Conservation (phyloP, 2,329 filamentous ascomycete genomes). For the Plectosphaerella cucumerina region DNA sequence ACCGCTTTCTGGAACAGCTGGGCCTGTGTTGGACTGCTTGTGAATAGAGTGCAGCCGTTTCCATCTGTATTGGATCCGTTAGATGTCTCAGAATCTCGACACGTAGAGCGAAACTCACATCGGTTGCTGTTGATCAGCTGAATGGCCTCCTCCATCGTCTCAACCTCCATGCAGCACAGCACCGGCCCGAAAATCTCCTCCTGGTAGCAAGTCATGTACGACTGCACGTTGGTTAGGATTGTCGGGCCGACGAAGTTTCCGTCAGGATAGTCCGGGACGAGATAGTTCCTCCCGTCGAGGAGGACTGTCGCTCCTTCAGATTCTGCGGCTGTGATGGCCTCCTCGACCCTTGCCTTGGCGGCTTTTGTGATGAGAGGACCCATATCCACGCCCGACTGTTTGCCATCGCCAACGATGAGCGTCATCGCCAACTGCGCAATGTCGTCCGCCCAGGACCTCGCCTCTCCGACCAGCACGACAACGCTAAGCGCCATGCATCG, state of each 20-base stretch:
- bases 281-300: constrained; percentile 16
- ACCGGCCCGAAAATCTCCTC: constrained; percentile 94
- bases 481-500: constrained; percentile 67
- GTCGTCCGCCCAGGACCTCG: constrained; percentile 60
- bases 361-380: constrained; percentile 17
- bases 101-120: background rate
- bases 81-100: background rate
- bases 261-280: constrained; percentile 13
- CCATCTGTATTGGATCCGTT: constrained; percentile 23
- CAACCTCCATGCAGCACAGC: constrained; percentile 26
- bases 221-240: constrained; percentile 77
- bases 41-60: constrained; percentile 30
- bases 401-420: constrained; percentile 25
- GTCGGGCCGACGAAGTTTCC: constrained; percentile 91
- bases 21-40: constrained; percentile 22
- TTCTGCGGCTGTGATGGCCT: constrained; percentile 15
- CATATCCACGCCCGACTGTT: constrained; percentile 14
- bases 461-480: constrained; percentile 60
- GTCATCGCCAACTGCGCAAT: constrained; percentile 58
- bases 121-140: constrained; percentile 19
- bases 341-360: constrained; percentile 15
- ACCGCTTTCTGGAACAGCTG: constrained; percentile 24
- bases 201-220: constrained; percentile 86
- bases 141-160: constrained; percentile 27
- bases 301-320: constrained; percentile 15